These are phyloP conservation scores for Solioccasus polychromus DNA, from an alignment of 768 basidiomycete species.

Conservation along the genomic window DNA sequence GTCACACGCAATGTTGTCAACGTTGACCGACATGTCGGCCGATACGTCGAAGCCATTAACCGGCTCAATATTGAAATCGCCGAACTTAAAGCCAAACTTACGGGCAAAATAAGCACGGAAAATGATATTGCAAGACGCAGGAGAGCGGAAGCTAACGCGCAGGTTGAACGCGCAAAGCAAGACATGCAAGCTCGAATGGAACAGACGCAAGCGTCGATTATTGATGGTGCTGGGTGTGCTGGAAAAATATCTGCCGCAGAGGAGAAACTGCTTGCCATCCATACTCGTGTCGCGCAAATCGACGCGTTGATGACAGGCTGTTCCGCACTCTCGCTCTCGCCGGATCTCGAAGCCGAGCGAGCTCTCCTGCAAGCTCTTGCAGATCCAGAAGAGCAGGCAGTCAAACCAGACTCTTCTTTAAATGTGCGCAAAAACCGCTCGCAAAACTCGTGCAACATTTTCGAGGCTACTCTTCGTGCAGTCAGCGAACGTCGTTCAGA, in stretches of 20 bases:
- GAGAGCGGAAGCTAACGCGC: constrained; percentile 65
- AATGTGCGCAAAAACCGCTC: constrained; percentile 62
- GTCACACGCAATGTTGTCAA: constrained; percentile 94
- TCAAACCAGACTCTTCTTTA: constrained; percentile 57
- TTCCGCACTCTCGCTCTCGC: constrained; percentile 37
- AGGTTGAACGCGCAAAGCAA: constrained; percentile 69
- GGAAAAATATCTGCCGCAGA: constrained; percentile 72
- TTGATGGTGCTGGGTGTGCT: constrained; percentile 72
- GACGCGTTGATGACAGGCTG: constrained; percentile 38
- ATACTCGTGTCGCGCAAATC: constrained; percentile 57
- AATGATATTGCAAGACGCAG: constrained; percentile 62
- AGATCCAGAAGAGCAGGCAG: constrained; percentile 64
- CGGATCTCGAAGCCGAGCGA: constrained; percentile 72
- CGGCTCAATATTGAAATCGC: constrained; percentile 80
- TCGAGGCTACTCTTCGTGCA: constrained; percentile 83
- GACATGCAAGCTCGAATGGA: constrained; percentile 73
- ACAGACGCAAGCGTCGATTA: constrained; percentile 66
- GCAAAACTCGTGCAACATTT: constrained; percentile 74
- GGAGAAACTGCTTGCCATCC: constrained; percentile 61
- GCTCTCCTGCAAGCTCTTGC: constrained; percentile 65
- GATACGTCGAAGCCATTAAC: constrained; percentile 93
- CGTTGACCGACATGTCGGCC: constrained; percentile 91
- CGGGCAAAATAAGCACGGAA: constrained; percentile 64
- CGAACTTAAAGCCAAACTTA: constrained; percentile 82
- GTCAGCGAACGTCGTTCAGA: constrained; percentile 78